Base-by-base conservation (phyloP, 179 eudicot species). In the Beta lomatogona region DNA sequence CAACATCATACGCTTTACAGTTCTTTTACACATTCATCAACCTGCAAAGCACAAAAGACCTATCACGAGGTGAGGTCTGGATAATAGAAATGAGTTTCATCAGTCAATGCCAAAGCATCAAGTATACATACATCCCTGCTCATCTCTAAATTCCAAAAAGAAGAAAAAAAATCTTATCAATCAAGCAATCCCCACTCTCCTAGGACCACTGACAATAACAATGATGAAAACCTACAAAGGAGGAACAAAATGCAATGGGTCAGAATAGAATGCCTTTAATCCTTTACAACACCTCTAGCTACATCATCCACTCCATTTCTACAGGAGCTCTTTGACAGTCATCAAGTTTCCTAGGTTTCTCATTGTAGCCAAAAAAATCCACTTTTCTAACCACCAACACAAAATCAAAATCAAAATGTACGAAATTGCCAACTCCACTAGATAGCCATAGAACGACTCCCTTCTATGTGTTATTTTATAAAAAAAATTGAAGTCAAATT, bases 1-100 rank as follows among this genome's bases (percentile, higher is more conserved):
- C 83, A 80, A 80, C 61, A 63, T 57, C 69, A 70, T 25, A 71
- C 13, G 65, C 36, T 67, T 14, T 46, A 70, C n/a, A 75, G 50
- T 46, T 65, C 44, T 14, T 54, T 28, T 53, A 63, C 71, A 74
- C 53, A 68, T 44, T 48, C 71, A 48, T 60, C 53, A 48, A 64
- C 77, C 80, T 79, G 59, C 60, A 70, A 50, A 61, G 19, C 61
- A 65, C 0, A 50, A 48, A 52, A 72, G 4, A 13, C 18, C 53
- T 53, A 0, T 44, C 18, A 53, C 22, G 3, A 72, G 44, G n/a
- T 1, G 8, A 52, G 4, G n/a, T 36, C 41, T 52, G 7, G 45
- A 72, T 13, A 6, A 48, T 52, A 25, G 6, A 55, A 53, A 21
- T 15, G 77, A 13, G 5, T 12, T 73, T 22, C 75, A 25, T 16